These are phyloP conservation scores for Coemansia sp. DNA, from an alignment of 192 early-diverging fungal species.

Conservation along the genomic window DNA sequence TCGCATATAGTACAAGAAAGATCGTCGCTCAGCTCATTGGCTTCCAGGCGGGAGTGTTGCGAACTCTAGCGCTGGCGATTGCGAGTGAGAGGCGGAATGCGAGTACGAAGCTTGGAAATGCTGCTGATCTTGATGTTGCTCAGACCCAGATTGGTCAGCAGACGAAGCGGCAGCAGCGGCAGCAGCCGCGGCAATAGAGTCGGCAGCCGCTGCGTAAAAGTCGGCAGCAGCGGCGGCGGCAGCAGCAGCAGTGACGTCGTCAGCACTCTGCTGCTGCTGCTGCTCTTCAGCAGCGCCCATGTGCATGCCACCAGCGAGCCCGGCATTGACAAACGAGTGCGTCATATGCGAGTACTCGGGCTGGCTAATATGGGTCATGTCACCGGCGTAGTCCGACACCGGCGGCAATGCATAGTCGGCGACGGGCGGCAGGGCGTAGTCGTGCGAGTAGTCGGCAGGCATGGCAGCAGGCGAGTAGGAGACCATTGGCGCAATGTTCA, in stretches of 20 bases:
- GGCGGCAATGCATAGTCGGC: conserved; percentile 24
- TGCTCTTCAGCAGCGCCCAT: conserved; percentile 5
- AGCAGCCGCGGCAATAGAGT: conserved; percentile 1
- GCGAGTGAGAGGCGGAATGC: not conserved
- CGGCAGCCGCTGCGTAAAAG: not conserved
- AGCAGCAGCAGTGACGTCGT: conserved; percentile 17
- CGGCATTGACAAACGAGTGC: conserved; percentile 32
- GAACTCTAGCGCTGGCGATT: not conserved
- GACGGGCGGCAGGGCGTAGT: conserved; percentile 21
- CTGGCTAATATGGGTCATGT: conserved; percentile 9
- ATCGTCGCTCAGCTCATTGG: not conserved
- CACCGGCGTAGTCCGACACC: conserved; percentile 10
- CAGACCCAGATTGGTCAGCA: not conserved
- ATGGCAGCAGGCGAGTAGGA: conserved; percentile 10
- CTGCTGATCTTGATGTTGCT: not conserved
- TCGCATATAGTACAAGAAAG: conserved; percentile 4
- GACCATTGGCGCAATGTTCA: conserved; percentile 11
- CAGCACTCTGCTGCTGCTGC: not conserved
- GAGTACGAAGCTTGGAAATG: not conserved
- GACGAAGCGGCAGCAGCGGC: not conserved
- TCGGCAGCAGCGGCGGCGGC: conserved; percentile 20
- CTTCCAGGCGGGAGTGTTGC: not conserved
- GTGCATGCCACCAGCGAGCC: not conserved
- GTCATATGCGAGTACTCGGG: conserved; percentile 20
- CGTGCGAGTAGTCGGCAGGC: conserved; percentile 16